Evolutionary conservation across 2,329 filamentous ascomycete genomes (phyloP).

Genomic region (Sporothrix inflata): DNA sequence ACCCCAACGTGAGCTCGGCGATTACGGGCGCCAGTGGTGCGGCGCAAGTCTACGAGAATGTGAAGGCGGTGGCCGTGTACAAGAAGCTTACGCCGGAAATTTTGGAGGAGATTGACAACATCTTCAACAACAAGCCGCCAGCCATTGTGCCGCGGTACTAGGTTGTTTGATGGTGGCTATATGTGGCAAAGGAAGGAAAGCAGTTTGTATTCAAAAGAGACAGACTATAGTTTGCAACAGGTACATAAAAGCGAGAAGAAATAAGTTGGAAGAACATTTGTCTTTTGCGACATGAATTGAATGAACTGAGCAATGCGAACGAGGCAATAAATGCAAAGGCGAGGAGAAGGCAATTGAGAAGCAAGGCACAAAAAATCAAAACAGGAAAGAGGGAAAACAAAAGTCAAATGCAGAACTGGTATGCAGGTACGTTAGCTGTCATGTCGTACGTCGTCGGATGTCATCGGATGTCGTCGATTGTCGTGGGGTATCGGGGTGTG

Average conservation of each 20-base stretch:
- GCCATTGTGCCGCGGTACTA: constrained; percentile 44
- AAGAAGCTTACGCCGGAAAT: constrained; percentile 63
- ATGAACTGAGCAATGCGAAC: not conserved
- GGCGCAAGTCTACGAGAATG: constrained; percentile 64
- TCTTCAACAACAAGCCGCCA: constrained; percentile 62
- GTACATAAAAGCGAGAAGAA: constrained; percentile 1
- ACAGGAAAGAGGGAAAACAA: not conserved
- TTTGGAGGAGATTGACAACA: constrained; percentile 61
- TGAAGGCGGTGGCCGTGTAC: constrained; percentile 55
- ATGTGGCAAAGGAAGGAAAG: not conserved
- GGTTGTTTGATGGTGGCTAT: not conserved
- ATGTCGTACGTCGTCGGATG: not conserved
- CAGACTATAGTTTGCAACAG: constrained; percentile 5
- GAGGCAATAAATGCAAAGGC: not conserved
- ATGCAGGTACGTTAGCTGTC: not conserved
- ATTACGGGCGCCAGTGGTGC: constrained; percentile 64
- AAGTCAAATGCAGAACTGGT: not conserved
- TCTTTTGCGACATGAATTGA: not conserved
- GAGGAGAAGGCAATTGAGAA: not conserved
- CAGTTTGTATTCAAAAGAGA: not conserved
- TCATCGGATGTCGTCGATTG: not conserved
- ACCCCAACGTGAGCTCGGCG: constrained; percentile 63
- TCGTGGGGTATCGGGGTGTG: not conserved
- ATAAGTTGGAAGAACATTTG: not conserved
- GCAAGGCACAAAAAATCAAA: not conserved